These are phyloP conservation scores for Didymellaceae sp. DNA, from an alignment of 2,329 filamentous ascomycete species.

Conservation along the genomic window DNA sequence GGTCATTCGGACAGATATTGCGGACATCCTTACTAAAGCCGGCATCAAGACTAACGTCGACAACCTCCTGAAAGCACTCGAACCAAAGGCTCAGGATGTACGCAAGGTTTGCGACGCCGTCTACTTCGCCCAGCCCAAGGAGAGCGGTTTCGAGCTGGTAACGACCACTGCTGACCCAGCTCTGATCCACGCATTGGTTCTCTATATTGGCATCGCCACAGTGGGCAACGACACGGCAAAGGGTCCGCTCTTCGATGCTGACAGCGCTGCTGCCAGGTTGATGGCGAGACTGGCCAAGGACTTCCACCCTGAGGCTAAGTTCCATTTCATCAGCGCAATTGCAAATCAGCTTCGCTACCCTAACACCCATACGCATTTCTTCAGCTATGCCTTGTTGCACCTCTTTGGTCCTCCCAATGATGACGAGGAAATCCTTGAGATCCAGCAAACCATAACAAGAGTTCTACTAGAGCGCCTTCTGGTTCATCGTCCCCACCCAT, in stretches of 20 bases:
- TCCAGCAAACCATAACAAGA: constrained; percentile 89
- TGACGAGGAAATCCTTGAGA: constrained; percentile 73
- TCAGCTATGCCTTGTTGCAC: constrained; percentile 82
- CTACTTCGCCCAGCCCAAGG: constrained; percentile 63
- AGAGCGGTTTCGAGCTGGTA: constrained; percentile 70
- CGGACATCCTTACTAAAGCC: constrained; percentile 56
- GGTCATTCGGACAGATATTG: constrained; percentile 67
- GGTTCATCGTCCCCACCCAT: constrained; percentile 90
- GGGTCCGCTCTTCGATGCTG: constrained; percentile 68
- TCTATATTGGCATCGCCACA: constrained; percentile 79
- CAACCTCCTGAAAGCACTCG: constrained; percentile 56
- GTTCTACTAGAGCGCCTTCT: constrained; percentile 87
- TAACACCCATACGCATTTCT: constrained; percentile 90
- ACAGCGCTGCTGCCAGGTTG: constrained; percentile 71
- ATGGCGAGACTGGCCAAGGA: constrained; percentile 79
- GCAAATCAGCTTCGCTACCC: constrained; percentile 91
- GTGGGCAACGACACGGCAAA: constrained; percentile 65
- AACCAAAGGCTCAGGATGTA: constrained; percentile 73
- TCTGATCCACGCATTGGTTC: constrained; percentile 81
- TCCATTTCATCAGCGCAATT: constrained; percentile 83
- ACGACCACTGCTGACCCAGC: constrained; percentile 71
- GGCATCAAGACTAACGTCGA: constrained; percentile 63
- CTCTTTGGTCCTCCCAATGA: constrained; percentile 69
- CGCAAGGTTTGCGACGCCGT: constrained; percentile 79
- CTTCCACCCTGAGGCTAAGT: constrained; percentile 77